Evolutionary conservation across 805 yeast genomes (phyloP).

Genomic region (Cyberlindnera japonica): DNA sequence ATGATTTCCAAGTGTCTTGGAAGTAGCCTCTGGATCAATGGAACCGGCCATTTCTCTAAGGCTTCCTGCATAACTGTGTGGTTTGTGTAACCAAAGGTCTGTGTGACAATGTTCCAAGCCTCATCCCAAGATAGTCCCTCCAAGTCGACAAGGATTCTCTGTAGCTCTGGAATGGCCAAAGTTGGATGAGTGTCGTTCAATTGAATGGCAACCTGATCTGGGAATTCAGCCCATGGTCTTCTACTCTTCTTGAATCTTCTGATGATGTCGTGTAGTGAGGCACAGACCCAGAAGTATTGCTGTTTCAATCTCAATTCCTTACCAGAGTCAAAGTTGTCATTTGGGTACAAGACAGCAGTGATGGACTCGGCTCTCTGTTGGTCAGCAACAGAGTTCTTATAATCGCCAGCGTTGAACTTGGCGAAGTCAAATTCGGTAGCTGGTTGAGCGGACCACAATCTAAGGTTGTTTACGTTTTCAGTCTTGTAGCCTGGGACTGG

Average conservation of each 20-base stretch:
- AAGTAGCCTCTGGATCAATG: slow-evolving; percentile 67
- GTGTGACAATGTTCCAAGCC: slow-evolving; percentile 82
- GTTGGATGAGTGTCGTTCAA: slow-evolving; percentile 95
- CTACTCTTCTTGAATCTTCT: slow-evolving; percentile 81
- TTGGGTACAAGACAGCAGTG: slow-evolving; percentile 90
- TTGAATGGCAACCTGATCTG: slow-evolving; percentile 87
- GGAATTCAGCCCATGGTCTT: slow-evolving; percentile 75
- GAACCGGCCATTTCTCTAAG: slow-evolving; percentile 92
- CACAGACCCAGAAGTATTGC: slow-evolving; percentile 96
- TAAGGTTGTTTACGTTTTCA: slow-evolving; percentile 76
- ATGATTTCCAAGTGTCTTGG: slow-evolving; percentile 92
- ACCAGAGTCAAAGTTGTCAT: slow-evolving; percentile 88
- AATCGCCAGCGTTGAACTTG: slow-evolving; percentile 90
- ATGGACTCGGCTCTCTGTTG: slow-evolving; percentile 91
- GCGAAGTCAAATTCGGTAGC: slow-evolving; percentile 87
- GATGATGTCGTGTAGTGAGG: slow-evolving; percentile 85
- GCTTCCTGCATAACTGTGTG: slow-evolving; percentile 96
- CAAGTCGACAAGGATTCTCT: slow-evolving; percentile 78
- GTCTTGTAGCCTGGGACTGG: slow-evolving; percentile 92
- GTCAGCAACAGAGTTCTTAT: slow-evolving; percentile 73
- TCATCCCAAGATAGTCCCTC: slow-evolving; percentile 78
- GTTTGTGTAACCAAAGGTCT: slow-evolving; percentile 87
- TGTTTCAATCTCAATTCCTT: slow-evolving; percentile 90
- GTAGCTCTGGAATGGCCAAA: slow-evolving; percentile 83
- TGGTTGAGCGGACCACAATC: slow-evolving; percentile 89